Conservation (phyloP, 257 asterid species). For the Fraxinus excelsior region DNA sequence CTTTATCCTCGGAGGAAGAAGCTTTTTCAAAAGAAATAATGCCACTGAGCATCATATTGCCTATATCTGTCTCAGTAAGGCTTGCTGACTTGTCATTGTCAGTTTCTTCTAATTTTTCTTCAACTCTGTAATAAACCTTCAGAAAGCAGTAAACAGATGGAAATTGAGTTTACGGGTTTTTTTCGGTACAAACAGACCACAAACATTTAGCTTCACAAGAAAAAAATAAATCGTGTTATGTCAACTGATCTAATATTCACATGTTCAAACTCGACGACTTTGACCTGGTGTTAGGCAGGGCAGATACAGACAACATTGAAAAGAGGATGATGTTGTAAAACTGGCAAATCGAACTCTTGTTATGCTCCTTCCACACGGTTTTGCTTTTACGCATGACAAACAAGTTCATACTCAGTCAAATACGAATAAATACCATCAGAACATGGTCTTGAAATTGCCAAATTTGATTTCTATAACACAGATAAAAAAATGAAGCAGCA, state of each 20-base stretch:
- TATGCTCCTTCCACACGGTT: neutral
- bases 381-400: neutral
- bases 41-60: constrained; percentile 8
- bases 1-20: neutral
- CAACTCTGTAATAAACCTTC: constrained; percentile 77
- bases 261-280: neutral
- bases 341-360: neutral
- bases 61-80: constrained; percentile 11
- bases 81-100: constrained; percentile 20
- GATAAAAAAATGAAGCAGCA: neutral
- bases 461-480: neutral
- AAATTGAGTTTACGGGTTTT: neutral
- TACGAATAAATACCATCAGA: neutral
- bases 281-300: neutral
- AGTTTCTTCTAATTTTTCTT: constrained; percentile 42
- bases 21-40: constrained; percentile 23
- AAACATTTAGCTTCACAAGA: neutral
- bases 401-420: neutral
- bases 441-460: neutral
- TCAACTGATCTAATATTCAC: neutral
- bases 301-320: neutral
- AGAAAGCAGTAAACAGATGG: constrained; percentile 11
- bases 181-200: neutral
- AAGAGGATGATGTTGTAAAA: neutral
- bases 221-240: neutral